Evolutionary conservation across 169 alveolate genomes (phyloP), one percentile per base, ranked within the genome.

Genomic region (Plasmodium reichenowi): DNA sequence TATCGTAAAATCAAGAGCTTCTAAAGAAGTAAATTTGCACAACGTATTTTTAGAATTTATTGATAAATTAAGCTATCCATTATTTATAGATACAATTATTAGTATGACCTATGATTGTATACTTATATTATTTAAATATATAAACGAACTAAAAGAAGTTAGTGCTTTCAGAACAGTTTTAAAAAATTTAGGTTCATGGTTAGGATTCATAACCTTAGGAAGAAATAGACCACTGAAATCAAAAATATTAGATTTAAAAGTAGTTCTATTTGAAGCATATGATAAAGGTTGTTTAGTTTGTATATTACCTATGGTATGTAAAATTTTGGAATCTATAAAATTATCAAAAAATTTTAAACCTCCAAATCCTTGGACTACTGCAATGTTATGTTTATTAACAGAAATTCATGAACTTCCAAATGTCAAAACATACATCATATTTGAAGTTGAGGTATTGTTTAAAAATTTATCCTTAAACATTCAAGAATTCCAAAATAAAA

Each of bases 361-460:
- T 8, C 98, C 98, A n/a, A 97, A 97, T 85, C 98, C 99, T 13
- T 97, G 99, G 99, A 96, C 98, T 17, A 88, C 95, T 45, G 97
- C 97, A 24, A 72, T 95, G 63, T 88, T 97, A 45, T 88, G 89
- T 71, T 88, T 95, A 52, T 91, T 97, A 62, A 97, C 96, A 59
- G 98, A 97, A 92, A 89, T 97, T 45, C 98, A 96, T 75, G 91
- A 88, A 62, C 86, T 95, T 13, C 95, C 94, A 56, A 92, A 91
- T 63, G 93, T 94, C 64, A 96, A 95, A 74, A 94, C 98, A 12
- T 94, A 95, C 56, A 88, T 96, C 45, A 95, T 96, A 83, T 97
- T 97, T 71, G 99, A 97, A 92, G 95, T 97, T 6, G 99, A 96
- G 85, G 96, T 97, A 29, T 88, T 97, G 43, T 96, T 95, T 74